These are phyloP conservation scores for Penicillium sp. DNA, from an alignment of 2,329 filamentous ascomycete species.

Conservation along the genomic window DNA sequence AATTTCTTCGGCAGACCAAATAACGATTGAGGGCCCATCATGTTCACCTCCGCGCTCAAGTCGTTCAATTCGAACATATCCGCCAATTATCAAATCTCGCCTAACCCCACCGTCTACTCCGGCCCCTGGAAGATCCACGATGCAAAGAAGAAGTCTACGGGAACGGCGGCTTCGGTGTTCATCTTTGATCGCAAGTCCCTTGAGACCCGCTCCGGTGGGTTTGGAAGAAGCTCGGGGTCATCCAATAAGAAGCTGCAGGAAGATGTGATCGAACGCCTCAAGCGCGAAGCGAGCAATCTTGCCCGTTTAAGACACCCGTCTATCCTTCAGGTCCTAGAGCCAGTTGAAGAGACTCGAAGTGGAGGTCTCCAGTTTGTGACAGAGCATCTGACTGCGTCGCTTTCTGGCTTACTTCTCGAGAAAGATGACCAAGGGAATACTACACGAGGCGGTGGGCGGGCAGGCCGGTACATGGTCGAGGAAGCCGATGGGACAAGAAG, in stretches of 20 bases:
- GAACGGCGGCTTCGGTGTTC: slow-evolving; percentile 86
- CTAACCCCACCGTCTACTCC: slow-evolving; percentile 73
- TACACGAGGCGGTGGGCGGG: slow-evolving; percentile 67
- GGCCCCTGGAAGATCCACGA: slow-evolving; percentile 98
- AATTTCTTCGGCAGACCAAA: background rate
- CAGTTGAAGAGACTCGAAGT: slow-evolving; percentile 88
- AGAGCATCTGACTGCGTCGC: slow-evolving; percentile 85
- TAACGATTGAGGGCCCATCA: slow-evolving; percentile 47
- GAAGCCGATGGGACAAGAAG: slow-evolving; percentile 72
- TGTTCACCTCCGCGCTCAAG: slow-evolving; percentile 94
- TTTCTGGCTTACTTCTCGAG: slow-evolving; percentile 77
- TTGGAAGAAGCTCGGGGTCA: slow-evolving; percentile 63
- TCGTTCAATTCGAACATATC: slow-evolving; percentile 93
- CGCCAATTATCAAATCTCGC: slow-evolving; percentile 82
- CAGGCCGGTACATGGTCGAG: slow-evolving; percentile 79
- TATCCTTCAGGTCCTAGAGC: slow-evolving; percentile 88
- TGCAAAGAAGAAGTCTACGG: slow-evolving; percentile 93
- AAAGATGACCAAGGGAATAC: slow-evolving; percentile 83
- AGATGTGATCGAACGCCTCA: slow-evolving; percentile 86
- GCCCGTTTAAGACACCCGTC: slow-evolving; percentile 88
- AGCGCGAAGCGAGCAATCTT: slow-evolving; percentile 86
- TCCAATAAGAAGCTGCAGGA: slow-evolving; percentile 80
- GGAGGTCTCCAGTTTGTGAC: slow-evolving; percentile 96
- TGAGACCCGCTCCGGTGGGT: slow-evolving; percentile 66
- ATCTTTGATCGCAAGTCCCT: slow-evolving; percentile 89